Base-by-base conservation (phyloP, 139 green algal species). In the Raphidocelis subcapitata region DNA sequence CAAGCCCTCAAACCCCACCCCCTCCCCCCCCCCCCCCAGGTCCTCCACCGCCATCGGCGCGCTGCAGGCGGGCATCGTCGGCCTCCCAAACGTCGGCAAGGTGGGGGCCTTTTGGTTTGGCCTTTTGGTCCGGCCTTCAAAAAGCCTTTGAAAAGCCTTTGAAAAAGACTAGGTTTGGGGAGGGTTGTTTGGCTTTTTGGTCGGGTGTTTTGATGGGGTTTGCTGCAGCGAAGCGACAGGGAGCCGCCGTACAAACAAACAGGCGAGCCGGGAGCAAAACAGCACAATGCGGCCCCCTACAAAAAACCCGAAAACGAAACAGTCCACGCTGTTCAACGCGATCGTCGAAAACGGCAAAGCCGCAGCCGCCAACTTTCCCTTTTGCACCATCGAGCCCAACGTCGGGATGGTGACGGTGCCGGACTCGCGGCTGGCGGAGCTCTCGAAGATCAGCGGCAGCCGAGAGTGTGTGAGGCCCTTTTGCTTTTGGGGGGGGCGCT, bases 251-350 rank as follows among this genome's bases (percentile, higher is more conserved):
- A n/a, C n/a, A n/a, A n/a, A n/a, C n/a, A n/a, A n/a, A n/a, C n/a
- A n/a, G n/a, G n/a, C 54, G 18, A 8, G 54, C 54, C 10, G 24
- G 10, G 5, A 28, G 24, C 23, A 61, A 20, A 14, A 28, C 23
- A 8, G 54, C 54, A 28, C 54, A 5, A 28, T 29, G 24, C 54
- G 5, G 24, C 54, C 54, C 12, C 54, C 12, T 29, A 56, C 15
- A 56, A 56, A 56, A 56, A 56, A 56, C 47, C 15, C 47, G 18
- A 56, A 56, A 56, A 56, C n/a, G 8, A 0, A 63, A 74, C 86
- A 95, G 91, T 97, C 90, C 2, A 99, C 95, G 0, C 82, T 99
- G 55, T 99, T 99, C 89, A 99, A 99, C 79, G 95, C 96, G 16
- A 85, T 99, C 10, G 92, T 93, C 14, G 88, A 97, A 77, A 96